A percentile compares a stretch with the other conserved stretches of the same genome.
phyloP scores from a whole-genome alignment of 768 basidiomycete genomes.

The Termitomyces heimii region DNA sequence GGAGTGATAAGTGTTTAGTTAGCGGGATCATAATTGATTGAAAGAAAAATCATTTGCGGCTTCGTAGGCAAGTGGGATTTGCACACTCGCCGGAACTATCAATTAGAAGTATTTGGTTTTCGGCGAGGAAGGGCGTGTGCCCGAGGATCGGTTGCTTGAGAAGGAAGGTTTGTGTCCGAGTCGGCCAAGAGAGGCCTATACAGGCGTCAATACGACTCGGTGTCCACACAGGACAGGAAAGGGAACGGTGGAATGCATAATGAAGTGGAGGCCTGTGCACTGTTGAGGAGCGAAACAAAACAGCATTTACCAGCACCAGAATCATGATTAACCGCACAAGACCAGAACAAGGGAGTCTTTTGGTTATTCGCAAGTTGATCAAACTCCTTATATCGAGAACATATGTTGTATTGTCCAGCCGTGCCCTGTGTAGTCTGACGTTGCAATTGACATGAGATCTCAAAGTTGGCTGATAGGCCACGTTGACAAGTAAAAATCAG shows the following conservation, averaged over 20 bases:
- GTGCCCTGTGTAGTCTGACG: not conserved
- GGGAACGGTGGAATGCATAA: not conserved
- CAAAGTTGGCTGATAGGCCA: not conserved
- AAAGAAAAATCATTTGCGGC: not conserved
- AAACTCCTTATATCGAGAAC: not conserved
- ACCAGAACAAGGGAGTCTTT: not conserved
- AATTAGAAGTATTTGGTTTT: no score
- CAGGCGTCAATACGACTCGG: not conserved
- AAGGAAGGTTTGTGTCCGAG: not conserved
- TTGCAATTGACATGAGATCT: not conserved
- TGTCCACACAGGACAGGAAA: not conserved
- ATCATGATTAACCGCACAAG: not conserved
- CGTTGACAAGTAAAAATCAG: not conserved
- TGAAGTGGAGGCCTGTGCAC: no score
- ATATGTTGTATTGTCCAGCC: not conserved
- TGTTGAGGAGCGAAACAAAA: not conserved
- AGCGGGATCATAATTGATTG: not conserved
- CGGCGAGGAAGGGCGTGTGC: not conserved
- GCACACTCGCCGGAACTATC: not conserved
- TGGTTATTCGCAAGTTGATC: not conserved
- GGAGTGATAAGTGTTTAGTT: not conserved
- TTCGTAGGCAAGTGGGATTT: not conserved
- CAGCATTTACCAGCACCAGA: not conserved
- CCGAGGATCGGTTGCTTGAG: not conserved
- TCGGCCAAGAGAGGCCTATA: not conserved